A percentile compares a stretch with the other conserved stretches of the same genome.
phyloP scores from a whole-genome alignment of 768 basidiomycete genomes.

The Leucosporidium creatinivorum region DNA sequence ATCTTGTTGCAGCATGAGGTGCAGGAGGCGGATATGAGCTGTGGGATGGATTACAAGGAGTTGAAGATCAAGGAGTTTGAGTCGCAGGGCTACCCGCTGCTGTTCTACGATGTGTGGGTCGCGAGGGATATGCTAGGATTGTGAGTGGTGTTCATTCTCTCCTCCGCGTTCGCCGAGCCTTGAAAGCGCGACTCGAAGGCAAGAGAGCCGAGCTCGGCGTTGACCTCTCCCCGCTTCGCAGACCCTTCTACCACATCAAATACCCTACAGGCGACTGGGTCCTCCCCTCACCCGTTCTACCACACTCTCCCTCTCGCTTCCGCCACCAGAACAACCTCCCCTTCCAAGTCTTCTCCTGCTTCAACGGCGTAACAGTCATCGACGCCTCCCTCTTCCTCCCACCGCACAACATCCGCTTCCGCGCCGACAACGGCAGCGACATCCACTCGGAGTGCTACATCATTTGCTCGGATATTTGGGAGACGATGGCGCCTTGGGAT shows the following conservation, averaged over 20 bases:
- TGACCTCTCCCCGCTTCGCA: not conserved
- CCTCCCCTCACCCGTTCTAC: constrained; percentile 21
- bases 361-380: constrained; percentile 37
- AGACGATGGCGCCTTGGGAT: not conserved
- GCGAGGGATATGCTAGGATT: constrained; percentile 38
- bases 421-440: constrained; percentile 12
- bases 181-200: too few relatives aligned
- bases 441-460: constrained; percentile 14
- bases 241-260: constrained; percentile 34
- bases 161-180: not conserved
- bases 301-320: constrained; percentile 1
- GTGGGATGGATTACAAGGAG: constrained; percentile 42
- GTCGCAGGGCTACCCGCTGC: constrained; percentile 13
- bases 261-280: constrained; percentile 9
- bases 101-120: constrained; percentile 43
- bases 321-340: constrained; percentile 38
- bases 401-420: constrained; percentile 40
- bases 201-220: too few relatives aligned
- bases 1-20: constrained; percentile 41
- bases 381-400: constrained; percentile 38
- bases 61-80: constrained; percentile 18
- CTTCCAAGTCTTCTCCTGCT: constrained; percentile 41
- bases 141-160: not conserved
- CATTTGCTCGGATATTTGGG: constrained; percentile 10
- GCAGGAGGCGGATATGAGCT: constrained; percentile 42